phyloP scores from a whole-genome alignment of 371 early-diverging fungal genomes.

The Mortierella sp. region DNA sequence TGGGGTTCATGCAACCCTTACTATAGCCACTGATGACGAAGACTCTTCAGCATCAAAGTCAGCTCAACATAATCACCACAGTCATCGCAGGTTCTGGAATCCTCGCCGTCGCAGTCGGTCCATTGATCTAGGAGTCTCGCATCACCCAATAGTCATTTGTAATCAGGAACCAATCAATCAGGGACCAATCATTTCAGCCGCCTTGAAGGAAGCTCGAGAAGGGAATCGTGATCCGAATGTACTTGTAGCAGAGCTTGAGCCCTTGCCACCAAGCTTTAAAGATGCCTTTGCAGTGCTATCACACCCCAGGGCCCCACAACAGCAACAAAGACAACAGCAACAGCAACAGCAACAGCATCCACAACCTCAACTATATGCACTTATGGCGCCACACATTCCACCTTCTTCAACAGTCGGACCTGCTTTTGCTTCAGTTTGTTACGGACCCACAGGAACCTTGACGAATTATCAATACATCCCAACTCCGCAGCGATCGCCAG shows the following conservation, averaged over 20 bases:
- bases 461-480: background rate
- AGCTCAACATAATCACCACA: constrained; percentile 11
- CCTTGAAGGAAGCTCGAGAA: constrained; percentile 26
- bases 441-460: constrained; percentile 1
- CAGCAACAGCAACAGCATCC: background rate
- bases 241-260: constrained; percentile 30
- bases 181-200: constrained; percentile 20
- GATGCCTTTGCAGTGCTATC: constrained; percentile 12
- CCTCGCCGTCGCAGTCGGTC: constrained; percentile 36
- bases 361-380: background rate
- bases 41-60: constrained; percentile 28
- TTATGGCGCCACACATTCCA: background rate
- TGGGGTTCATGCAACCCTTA: constrained; percentile 4
- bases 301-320: background rate
- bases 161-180: background rate
- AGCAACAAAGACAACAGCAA: background rate
- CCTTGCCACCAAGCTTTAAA: constrained; percentile 23
- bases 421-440: background rate
- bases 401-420: constrained; percentile 12
- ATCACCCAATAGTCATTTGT: background rate
- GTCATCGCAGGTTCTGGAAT: constrained; percentile 12
- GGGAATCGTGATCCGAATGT: constrained; percentile 24
- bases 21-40: constrained; percentile 43
- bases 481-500: background rate
- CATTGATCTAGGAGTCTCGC: constrained; percentile 15